Conservation (phyloP, 306 rosid genomes). For the Malus orientalis region DNA sequence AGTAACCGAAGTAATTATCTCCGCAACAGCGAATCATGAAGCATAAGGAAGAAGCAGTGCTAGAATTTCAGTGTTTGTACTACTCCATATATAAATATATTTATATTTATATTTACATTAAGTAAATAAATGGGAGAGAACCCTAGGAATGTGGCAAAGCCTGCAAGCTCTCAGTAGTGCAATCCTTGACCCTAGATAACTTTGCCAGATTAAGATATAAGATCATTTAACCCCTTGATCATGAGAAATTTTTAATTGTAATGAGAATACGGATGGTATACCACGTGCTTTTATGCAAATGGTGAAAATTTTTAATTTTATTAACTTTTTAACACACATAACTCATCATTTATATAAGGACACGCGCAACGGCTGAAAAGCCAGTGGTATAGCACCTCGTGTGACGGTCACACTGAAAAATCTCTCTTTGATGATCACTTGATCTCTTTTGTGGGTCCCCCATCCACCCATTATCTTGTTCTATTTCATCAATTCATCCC, state of each 20-base stretch:
- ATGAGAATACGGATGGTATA: no score
- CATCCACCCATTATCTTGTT: conserved; percentile 1
- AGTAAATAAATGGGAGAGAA: not conserved
- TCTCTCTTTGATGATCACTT: not conserved
- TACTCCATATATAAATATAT: not conserved
- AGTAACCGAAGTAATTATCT: not conserved
- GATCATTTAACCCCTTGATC: not conserved
- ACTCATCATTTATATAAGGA: no score
- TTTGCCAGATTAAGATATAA: not conserved
- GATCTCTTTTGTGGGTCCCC: conserved; percentile 22
- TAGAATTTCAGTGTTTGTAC: conserved; percentile 15
- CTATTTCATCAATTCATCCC: conserved; percentile 10
- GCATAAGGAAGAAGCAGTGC: not conserved
- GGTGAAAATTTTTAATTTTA: no score
- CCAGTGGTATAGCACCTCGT: no score
- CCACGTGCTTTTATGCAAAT: no score
- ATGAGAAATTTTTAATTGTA: no score
- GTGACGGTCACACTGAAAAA: no score
- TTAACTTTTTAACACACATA: no score
- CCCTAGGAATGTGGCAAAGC: conserved; percentile 16
- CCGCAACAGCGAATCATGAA: not conserved
- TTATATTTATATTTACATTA: not conserved
- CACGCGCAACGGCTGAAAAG: no score
- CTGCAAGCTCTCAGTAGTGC: conserved; percentile 16
- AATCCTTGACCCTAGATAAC: conserved; percentile 25